Conservation (phyloP, 352 stramenopile genomes). For the Globisporangium nagaii region DNA sequence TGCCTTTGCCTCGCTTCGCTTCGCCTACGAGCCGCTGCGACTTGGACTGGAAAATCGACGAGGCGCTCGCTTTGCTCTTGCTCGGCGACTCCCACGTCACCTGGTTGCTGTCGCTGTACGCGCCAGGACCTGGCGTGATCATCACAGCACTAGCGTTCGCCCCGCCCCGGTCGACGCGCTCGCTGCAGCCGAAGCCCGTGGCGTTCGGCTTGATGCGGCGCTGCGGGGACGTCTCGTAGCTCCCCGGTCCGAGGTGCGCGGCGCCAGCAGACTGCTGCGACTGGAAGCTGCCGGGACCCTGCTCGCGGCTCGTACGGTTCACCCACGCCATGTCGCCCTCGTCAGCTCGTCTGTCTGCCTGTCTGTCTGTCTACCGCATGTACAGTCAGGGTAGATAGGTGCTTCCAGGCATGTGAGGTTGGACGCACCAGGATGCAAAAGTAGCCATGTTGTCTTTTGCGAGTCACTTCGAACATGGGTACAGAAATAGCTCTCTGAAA, state of each 20-base stretch:
- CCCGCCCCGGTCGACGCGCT: constrained; percentile 37
- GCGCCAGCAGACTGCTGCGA: constrained; percentile 16
- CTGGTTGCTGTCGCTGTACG: constrained; percentile 38
- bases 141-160: constrained; percentile 23
- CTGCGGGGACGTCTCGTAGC: constrained; percentile 44
- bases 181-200: constrained; percentile 47
- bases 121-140: constrained; percentile 51
- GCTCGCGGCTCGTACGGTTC: constrained; percentile 56
- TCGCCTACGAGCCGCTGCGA: constrained; percentile 26
- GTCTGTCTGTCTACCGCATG: neutral
- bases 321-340: constrained; percentile 83
- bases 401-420: neutral
- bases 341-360: neutral
- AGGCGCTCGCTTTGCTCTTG: constrained; percentile 42
- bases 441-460: neutral
- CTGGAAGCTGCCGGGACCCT: constrained; percentile 32
- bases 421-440: no score
- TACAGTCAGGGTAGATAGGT: no score
- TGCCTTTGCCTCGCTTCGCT: constrained; percentile 13
- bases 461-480: neutral
- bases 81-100: constrained; percentile 50
- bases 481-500: neutral
- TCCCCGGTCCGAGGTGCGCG: constrained; percentile 43
- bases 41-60: constrained; percentile 41
- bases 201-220: constrained; percentile 45